Conservation (phyloP, 2,329 filamentous ascomycete genomes). For the Xylariaceae sp. region DNA sequence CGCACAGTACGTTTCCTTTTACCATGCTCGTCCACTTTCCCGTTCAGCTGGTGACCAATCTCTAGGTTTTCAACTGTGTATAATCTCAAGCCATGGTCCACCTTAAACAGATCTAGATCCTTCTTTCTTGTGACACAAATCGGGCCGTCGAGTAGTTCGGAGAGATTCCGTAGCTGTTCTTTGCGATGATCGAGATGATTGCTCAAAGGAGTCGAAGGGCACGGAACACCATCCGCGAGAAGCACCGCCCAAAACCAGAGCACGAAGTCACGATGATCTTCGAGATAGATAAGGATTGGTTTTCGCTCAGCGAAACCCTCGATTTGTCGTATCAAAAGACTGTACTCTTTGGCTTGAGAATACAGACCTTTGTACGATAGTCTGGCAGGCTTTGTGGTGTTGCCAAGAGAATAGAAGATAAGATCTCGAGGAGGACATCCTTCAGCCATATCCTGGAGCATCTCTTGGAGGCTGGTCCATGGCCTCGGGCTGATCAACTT, state of each 20-base stretch:
- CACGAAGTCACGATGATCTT: conserved; percentile 22
- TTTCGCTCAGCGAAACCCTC: not conserved
- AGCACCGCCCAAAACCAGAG: conserved; percentile 26
- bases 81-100: conserved; percentile 1
- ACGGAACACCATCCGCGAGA: conserved; percentile 17
- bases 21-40: too few relatives aligned
- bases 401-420: not conserved
- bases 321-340: not conserved
- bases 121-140: conserved; percentile 15
- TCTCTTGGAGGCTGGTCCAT: not conserved
- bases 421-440: not conserved
- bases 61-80: conserved; percentile 14
- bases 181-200: conserved; percentile 13
- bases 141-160: conserved; percentile 8
- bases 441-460: not conserved
- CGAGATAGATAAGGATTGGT: conserved; percentile 20
- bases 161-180: conserved; percentile 16
- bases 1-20: too few relatives aligned
- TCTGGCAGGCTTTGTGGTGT: not conserved
- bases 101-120: conserved; percentile 11
- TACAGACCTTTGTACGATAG: not conserved
- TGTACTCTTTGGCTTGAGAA: not conserved
- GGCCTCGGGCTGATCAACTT: too few relatives aligned
- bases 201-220: conserved; percentile 19
- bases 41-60: too few relatives aligned